A percentile compares a stretch with the other conserved stretches of the same genome.
Evolutionary conservation across 106 monocot genomes (phyloP).

Genomic region (Dendrobium nobile): DNA sequence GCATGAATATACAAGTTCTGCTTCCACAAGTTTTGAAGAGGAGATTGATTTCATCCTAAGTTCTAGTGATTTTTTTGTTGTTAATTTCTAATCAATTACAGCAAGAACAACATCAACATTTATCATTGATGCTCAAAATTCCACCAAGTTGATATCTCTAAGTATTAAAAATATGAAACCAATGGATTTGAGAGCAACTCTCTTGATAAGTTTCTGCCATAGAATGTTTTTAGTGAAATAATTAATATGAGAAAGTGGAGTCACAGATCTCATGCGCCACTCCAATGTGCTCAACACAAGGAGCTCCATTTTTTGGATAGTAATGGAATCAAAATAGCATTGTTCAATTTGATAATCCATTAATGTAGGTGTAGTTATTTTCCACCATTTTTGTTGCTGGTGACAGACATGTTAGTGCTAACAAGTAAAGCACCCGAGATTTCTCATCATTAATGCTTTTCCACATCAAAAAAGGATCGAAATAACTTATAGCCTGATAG

Average conservation of each 20-base stretch:
- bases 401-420: conserved; percentile 75
- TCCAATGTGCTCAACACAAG: conserved; percentile 75
- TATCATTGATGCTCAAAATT: conserved; percentile 44
- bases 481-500: conserved; percentile 51
- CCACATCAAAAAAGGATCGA: conserved; percentile 67
- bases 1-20: conserved; percentile 54
- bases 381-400: conserved; percentile 91
- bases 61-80: conserved; percentile 31
- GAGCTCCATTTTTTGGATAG: conserved; percentile 73
- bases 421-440: conserved; percentile 49
- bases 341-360: conserved; percentile 40
- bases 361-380: conserved; percentile 33
- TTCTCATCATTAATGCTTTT: conserved; percentile 50
- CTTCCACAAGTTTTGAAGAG: conserved; percentile 18
- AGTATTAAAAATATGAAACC: conserved; percentile 32
- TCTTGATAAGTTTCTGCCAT: not conserved
- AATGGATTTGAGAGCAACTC: conserved; percentile 29
- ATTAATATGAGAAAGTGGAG: conserved; percentile 68
- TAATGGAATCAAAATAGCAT: conserved; percentile 30
- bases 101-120: conserved; percentile 61
- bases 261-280: conserved; percentile 72
- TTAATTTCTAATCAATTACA: conserved; percentile 35
- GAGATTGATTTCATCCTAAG: conserved; percentile 34
- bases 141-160: conserved; percentile 41
- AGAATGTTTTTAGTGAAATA: conserved; percentile 42